These are phyloP conservation scores for Cordyceps militaris DNA, from an alignment of 2,329 filamentous ascomycete species.

Conservation along the genomic window DNA sequence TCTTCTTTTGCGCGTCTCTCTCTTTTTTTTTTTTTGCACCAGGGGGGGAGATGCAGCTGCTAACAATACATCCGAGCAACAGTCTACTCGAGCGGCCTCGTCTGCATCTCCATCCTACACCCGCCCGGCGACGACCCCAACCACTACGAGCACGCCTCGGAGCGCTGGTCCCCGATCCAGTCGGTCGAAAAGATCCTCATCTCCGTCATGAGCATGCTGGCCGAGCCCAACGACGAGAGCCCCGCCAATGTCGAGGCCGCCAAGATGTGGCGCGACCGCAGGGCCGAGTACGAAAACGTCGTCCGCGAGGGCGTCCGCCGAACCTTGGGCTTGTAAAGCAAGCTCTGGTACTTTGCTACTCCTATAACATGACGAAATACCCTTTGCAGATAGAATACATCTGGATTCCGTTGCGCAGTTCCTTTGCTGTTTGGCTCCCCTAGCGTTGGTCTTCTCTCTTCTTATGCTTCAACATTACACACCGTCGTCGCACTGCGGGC, in stretches of 20 bases:
- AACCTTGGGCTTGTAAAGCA: constrained; percentile 62
- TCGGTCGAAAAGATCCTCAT: constrained; percentile 97
- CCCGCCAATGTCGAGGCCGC: constrained; percentile 94
- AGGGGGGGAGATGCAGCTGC: too few species aligned
- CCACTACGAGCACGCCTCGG: constrained; percentile 93
- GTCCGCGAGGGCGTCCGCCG: constrained; percentile 76
- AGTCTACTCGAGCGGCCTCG: constrained; percentile 89
- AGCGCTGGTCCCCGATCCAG: constrained; percentile 95
- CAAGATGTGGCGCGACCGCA: constrained; percentile 87
- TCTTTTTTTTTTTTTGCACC: neutral
- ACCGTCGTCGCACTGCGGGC: neutral
- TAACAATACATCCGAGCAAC: neutral
- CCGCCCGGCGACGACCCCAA: constrained; percentile 95
- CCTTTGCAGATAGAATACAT: neutral
- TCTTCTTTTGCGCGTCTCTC: constrained; percentile 4
- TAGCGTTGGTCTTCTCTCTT: too few species aligned
- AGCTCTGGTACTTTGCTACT: neutral
- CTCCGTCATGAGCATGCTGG: constrained; percentile 96
- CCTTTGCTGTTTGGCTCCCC: too few species aligned
- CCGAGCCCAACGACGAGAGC: constrained; percentile 93
- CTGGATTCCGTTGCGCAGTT: neutral
- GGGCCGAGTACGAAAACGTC: constrained; percentile 75
- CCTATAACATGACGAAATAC: neutral
- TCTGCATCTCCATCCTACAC: constrained; percentile 98
- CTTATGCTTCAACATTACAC: too few species aligned